Evolutionary conservation across 2,329 filamentous ascomycete genomes (phyloP).

Genomic region (Chaetomium strumarium): DNA sequence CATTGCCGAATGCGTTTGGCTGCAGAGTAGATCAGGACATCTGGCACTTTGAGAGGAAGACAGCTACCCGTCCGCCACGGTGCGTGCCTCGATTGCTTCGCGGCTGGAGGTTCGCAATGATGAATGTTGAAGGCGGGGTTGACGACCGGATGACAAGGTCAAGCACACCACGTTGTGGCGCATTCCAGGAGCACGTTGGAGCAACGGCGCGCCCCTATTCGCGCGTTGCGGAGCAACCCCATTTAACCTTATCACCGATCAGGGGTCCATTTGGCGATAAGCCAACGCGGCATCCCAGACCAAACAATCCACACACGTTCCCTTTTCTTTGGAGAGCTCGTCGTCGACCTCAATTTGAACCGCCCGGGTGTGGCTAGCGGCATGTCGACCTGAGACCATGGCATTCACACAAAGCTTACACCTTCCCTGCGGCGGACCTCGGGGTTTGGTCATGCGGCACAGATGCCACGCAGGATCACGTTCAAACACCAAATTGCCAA

Average conservation of each 20-base stretch:
- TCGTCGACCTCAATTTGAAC: not conserved
- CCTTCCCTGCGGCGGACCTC: no score
- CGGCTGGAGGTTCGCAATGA: not conserved
- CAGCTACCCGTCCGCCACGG: no score
- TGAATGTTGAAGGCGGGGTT: not conserved
- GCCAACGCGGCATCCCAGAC: not conserved
- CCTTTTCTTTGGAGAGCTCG: not conserved
- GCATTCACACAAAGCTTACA: no score
- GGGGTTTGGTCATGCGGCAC: no score
- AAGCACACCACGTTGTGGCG: not conserved
- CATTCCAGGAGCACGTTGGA: not conserved
- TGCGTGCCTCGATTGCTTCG: no score
- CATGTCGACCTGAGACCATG: no score
- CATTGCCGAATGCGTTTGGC: no score
- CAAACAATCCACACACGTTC: not conserved
- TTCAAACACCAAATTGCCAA: no score
- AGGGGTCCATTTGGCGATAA: not conserved
- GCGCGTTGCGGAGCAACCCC: conserved; percentile 2
- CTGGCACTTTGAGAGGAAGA: no score
- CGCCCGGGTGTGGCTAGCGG: no score
- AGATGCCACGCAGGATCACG: no score
- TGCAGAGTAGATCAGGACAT: no score
- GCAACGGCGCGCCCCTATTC: conserved; percentile 3
- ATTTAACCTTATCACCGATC: not conserved
- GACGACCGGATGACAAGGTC: not conserved